Base-by-base conservation (phyloP, 257 asterid genomes). In the Solanum tarijense region DNA sequence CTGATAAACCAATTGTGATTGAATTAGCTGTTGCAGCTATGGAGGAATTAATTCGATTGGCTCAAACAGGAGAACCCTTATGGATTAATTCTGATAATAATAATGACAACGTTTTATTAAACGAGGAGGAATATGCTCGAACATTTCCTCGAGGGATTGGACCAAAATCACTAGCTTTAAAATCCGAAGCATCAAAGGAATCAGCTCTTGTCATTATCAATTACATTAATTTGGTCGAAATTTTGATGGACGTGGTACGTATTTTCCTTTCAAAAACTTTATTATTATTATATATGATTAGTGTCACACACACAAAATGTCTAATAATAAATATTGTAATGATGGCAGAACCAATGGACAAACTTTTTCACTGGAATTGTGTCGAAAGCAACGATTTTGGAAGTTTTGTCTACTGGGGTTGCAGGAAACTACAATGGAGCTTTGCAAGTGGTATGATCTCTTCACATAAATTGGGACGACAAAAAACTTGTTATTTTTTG, bases 11-110 rank as follows among this genome's bases (percentile, higher is more conserved):
- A 0, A 78, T 95, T 86, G 93, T 95, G 38, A 92, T 94, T 43
- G 98, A 95, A 87, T 89, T 95, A 32, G 98, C 96, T 4, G 98
- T 94, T 75, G 94, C 96, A 9, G 98, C 98, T 62, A 95, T 95
- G 98, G 98, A 95, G 90, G 98, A 95, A 74, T 41, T 95, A 14
- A 86, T 95, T 71, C 69, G 94, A 88, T 88, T 94, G 91, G 95
- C 97, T n/a, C 95, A 94, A 35, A 83, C 92, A 23, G 97, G 94
- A n/a, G 97, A 94, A 52, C 98, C 98, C 10, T 88, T 95, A 66
- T 95, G 98, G 98, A 72, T 91, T 2, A 62, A 89, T 87, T 27
- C 83, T 0, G 94, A 92, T 20, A 84, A 83, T 83, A 66, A 25
- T 83, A 66, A 66, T 66, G 4, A 10, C 12, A 92, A 88, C 85